Conservation (phyloP, 805 yeast species). For the Pichia cabralensis region DNA sequence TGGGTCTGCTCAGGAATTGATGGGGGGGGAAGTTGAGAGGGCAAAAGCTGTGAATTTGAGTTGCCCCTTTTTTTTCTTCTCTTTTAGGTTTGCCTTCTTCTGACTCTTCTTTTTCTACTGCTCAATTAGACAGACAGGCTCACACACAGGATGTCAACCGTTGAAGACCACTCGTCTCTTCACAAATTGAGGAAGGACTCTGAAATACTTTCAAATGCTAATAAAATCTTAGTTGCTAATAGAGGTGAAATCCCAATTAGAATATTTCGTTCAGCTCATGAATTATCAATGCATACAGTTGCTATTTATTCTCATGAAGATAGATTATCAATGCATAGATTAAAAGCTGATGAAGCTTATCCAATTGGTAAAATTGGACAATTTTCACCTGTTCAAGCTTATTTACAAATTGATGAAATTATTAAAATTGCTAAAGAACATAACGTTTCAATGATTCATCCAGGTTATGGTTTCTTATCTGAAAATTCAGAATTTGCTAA, state of each 20-base stretch:
- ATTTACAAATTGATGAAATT: conserved; percentile 90
- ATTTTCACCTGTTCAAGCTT: conserved; percentile 92
- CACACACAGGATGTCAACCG: conserved; percentile 24
- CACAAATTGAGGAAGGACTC: conserved; percentile 32
- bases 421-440: conserved; percentile 74
- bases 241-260: conserved; percentile 81
- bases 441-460: conserved; percentile 79
- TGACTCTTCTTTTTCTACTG: not conserved
- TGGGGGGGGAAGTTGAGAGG: no score
- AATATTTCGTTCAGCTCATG: conserved; percentile 96
- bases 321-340: conserved; percentile 85
- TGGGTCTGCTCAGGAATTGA: no score
- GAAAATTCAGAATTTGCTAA: conserved; percentile 91
- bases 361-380: conserved; percentile 85
- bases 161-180: conserved; percentile 26
- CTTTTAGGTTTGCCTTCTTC: no score
- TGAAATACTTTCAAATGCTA: conserved; percentile 39
- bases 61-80: no score
- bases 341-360: conserved; percentile 91
- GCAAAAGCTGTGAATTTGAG: no score
- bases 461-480: conserved; percentile 85
- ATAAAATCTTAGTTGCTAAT: conserved; percentile 68
- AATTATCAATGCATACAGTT: conserved; percentile 91
- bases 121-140: no score
- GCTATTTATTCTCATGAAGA: conserved; percentile 97